A percentile compares a stretch with the other conserved stretches of the same genome.
phyloP scores from a whole-genome alignment of 2,329 filamentous ascomycete species.

The Thelonectria discophora region DNA sequence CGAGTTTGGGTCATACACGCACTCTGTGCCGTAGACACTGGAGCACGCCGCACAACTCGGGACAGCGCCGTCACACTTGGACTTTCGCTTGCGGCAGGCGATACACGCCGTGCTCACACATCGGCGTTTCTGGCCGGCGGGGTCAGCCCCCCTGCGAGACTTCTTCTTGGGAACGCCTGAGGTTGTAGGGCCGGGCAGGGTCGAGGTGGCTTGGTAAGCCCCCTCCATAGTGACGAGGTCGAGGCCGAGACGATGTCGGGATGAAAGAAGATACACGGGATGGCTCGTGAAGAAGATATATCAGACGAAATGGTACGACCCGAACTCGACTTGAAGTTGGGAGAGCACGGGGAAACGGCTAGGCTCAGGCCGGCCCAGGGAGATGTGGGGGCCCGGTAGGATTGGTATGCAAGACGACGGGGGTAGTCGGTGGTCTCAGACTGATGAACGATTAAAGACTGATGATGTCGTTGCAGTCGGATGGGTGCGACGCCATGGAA shows the following conservation, averaged over 20 bases:
- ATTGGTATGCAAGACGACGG: neutral
- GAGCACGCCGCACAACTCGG: slow-evolving; percentile 96
- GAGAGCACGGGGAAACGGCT: neutral
- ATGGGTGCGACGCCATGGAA: slow-evolving; percentile 9
- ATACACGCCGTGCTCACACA: slow-evolving; percentile 88
- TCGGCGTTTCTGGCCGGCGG: slow-evolving; percentile 69
- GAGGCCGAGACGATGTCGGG: slow-evolving; percentile 14
- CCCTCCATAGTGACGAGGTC: slow-evolving; percentile 34
- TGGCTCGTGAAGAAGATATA: neutral
- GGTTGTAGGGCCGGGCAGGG: slow-evolving; percentile 26
- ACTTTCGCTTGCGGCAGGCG: slow-evolving; percentile 80
- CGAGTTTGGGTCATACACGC: slow-evolving; percentile 94
- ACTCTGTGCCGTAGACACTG: slow-evolving; percentile 90
- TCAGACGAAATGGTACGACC: slow-evolving; percentile 14
- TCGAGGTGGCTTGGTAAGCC: slow-evolving; percentile 18
- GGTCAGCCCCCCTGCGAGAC: slow-evolving; percentile 58
- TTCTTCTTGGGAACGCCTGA: slow-evolving; percentile 55
- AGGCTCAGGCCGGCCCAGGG: slow-evolving; percentile 1
- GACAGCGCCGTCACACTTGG: slow-evolving; percentile 90
- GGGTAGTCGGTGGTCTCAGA: slow-evolving; percentile 22
- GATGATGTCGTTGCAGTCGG: slow-evolving; percentile 26
- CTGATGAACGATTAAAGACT: slow-evolving; percentile 24
- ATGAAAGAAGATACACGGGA: slow-evolving; percentile 1
- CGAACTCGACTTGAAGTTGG: neutral
- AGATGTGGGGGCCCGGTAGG: slow-evolving; percentile 10